Evolutionary conservation across 1,139 yeast species (phyloP).

Genomic region (Hyphopichia khmerensis): DNA sequence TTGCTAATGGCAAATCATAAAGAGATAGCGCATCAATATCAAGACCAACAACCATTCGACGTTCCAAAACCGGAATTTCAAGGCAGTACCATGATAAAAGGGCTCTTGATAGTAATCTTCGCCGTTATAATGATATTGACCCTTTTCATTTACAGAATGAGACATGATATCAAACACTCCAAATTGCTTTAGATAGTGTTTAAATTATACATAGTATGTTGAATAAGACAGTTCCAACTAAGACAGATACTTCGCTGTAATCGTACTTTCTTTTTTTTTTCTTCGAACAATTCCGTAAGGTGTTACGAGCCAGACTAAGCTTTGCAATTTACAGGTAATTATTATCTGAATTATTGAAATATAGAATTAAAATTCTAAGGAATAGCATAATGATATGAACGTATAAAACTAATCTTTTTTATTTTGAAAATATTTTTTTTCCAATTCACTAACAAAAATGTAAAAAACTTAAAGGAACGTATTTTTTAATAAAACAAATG

Average conservation of each 20-base stretch:
- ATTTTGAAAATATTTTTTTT: background rate
- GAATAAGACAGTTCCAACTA: no score
- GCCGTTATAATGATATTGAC: constrained; percentile 36
- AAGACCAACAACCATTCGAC: constrained; percentile 9
- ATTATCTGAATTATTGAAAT: no score
- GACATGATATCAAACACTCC: constrained; percentile 56
- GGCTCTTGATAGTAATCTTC: constrained; percentile 45
- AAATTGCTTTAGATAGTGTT: constrained; percentile 44
- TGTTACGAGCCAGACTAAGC: no score
- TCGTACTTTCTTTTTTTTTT: no score
- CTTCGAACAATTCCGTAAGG: no score
- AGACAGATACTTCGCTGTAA: no score
- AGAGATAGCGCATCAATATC: constrained; percentile 35
- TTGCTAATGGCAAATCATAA: constrained; percentile 43
- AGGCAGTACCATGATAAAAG: constrained; percentile 28
- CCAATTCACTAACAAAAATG: background rate
- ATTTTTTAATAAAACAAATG: background rate
- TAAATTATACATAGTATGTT: no score
- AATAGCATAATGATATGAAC: background rate
- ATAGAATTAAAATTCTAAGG: no score
- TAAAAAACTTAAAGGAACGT: background rate
- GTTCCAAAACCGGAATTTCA: background rate
- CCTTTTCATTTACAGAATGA: constrained; percentile 44
- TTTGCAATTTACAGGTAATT: no score
- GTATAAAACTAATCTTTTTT: background rate